phyloP scores from a whole-genome alignment of 1,139 yeast genomes.

The Candida buenavistaensis region DNA sequence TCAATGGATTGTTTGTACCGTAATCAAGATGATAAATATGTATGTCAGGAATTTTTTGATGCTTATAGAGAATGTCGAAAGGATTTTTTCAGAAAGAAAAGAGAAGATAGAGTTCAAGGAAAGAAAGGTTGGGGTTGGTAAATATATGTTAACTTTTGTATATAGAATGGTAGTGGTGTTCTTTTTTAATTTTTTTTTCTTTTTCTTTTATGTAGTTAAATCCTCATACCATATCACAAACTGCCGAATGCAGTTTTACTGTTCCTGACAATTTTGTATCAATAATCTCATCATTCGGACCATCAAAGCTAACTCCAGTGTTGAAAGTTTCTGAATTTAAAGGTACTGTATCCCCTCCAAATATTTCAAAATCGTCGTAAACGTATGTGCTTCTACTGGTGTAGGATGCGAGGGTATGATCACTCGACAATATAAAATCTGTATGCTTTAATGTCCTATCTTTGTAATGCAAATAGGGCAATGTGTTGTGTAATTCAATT shows the following conservation, averaged over 20 bases:
- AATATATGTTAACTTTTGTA: no score
- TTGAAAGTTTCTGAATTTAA: slow-evolving; percentile 12
- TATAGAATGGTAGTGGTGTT: slow-evolving; percentile 5
- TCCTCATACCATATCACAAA: slow-evolving; percentile 9
- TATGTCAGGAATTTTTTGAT: slow-evolving; percentile 83
- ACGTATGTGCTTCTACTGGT: slow-evolving; percentile 12
- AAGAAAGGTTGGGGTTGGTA: slow-evolving; percentile 48
- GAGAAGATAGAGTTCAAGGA: slow-evolving; percentile 38
- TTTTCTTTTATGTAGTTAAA: not conserved
- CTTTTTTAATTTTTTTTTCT: not conserved
- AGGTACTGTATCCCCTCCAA: slow-evolving; percentile 12
- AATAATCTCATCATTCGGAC: slow-evolving; percentile 6
- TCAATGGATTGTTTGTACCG: slow-evolving; percentile 77
- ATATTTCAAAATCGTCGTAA: slow-evolving; percentile 16
- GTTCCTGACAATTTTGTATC: slow-evolving; percentile 10
- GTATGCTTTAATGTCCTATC: slow-evolving; percentile 11
- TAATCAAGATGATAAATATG: slow-evolving; percentile 69
- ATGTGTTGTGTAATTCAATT: slow-evolving; percentile 23
- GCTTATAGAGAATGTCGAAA: slow-evolving; percentile 91
- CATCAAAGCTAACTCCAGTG: slow-evolving; percentile 3
- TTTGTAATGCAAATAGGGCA: slow-evolving; percentile 17
- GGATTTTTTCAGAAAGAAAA: slow-evolving; percentile 62
- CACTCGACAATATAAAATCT: slow-evolving; percentile 10
- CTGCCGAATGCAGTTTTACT: slow-evolving; percentile 7
- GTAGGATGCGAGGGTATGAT: slow-evolving; percentile 5